Evolutionary conservation across 306 rosid species (phyloP), one percentile per base, ranked within the genome.

Genomic region (Alnus glutinosa): DNA sequence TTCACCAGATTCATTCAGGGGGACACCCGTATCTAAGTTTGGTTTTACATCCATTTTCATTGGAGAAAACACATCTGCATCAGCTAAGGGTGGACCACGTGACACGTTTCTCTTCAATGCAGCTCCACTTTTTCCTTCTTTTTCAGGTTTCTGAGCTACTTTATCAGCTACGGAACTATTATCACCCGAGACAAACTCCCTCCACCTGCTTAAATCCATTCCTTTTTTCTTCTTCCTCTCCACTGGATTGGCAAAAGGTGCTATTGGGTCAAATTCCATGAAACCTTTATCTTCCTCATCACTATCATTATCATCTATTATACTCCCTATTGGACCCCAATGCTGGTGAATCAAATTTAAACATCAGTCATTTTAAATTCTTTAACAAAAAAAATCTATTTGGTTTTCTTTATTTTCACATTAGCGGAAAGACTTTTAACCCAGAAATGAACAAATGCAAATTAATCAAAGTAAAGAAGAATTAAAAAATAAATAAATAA

Each of bases 151-250:
- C 55, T 75, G 78, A 62, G 55, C 81, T 9, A 63, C 76, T 80
- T 83, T 76, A 77, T 77, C 81, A 62, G 83, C 83, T 46, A 32
- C 39, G 36, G 78, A 82, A 62, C 84, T 82, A 79, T 70, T 78
- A 80, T 83, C 87, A 50, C 79, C 88, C 48, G 37, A 80, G 47
- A 76, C 55, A 80, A 87, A 51, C 88, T 93, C 93, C 78, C 80
- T 88, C 94, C 95, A 88, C 71, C 79, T 83, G 66, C 90, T 85
- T 76, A 93, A 87, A 16, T 93, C 90, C 85, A 93, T 73, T 82
- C 78, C 88, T 61, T 86, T 87, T 77, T 87, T 91, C 80, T 76
- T 81, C 87, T 68, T 95, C 89, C 93, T 89, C 78, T 85, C 83
- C 15, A 90, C 72, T 0, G 98, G 98, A 44, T 87, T 87, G 32